Base-by-base conservation (phyloP, 169 alveolate genomes). In the Babesia ovis region DNA sequence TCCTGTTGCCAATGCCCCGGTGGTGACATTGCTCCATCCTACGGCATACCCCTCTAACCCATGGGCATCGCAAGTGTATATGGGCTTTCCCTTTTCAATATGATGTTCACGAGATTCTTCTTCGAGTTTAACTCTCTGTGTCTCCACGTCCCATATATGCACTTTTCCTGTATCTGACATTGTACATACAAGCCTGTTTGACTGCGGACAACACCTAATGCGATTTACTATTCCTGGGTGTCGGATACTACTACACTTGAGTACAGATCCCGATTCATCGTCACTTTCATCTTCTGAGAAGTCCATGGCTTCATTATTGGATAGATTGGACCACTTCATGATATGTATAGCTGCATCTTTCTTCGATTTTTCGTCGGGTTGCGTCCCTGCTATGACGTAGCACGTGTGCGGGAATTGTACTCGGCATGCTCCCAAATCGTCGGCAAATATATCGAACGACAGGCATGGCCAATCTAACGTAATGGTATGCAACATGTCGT, bases 11-110 rank as follows among this genome's bases (percentile, higher is more conserved):
- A 89, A 81, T 20, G 68, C 53, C 14, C 90, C 93, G 8, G 86
- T 84, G 31, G 69, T 55, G 20, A 67, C 23, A 4, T 80, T 85
- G 43, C 83, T 89, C 93, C 93, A 89, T 16, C 77, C 87, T 12
- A 89, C 77, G 48, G 90, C 89, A 43, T 85, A 89, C n/a, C 93
- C 93, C 67, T 89, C 93, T 18, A n/a, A 56, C 6, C 45, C 64
- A 58, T 89, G 93, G n/a, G 59, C 45, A 3, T 55, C 32, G 61
- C 83, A 41, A 18, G 85, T 72, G 54, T 34, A 72, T n/a, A 81
- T 31, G 43, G 89, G 89, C 23, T 23, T 68, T 18, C 45, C 62
- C 54, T 69, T 79, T 29, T 76, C 79, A n/a, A 66, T 48, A 45
- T 35, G 55, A 20, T 73, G 55, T 0, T 60, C 60, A 22, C 20